Evolutionary conservation across 805 yeast genomes (phyloP).

Genomic region (Helenozyma rhizophorensis): DNA sequence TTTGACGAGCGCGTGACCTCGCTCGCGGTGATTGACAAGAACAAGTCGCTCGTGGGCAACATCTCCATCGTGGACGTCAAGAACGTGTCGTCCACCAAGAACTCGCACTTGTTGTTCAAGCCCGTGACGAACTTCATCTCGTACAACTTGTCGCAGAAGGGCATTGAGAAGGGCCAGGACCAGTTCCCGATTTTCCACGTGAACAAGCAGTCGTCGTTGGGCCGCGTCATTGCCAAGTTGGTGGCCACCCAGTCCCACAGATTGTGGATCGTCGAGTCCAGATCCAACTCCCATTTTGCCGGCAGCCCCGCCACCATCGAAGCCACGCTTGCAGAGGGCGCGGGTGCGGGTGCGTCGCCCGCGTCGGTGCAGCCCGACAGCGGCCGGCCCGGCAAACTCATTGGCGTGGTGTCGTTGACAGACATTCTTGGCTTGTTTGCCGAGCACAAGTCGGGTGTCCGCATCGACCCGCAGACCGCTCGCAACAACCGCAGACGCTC

Average conservation of each 20-base stretch:
- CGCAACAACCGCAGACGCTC: slow-evolving; percentile 83
- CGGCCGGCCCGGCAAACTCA: slow-evolving; percentile 71
- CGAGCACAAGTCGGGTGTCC: slow-evolving; percentile 58
- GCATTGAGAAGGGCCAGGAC: slow-evolving; percentile 91
- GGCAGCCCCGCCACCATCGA: slow-evolving; percentile 11
- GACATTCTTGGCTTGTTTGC: slow-evolving; percentile 84
- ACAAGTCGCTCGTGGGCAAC: slow-evolving; percentile 76
- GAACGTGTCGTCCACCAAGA: slow-evolving; percentile 81
- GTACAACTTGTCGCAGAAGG: slow-evolving; percentile 80
- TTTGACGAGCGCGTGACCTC: slow-evolving; percentile 80
- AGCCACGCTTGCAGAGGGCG: slow-evolving; percentile 8
- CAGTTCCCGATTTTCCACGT: slow-evolving; percentile 96
- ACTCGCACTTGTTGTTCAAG: slow-evolving; percentile 75
- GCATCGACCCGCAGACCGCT: slow-evolving; percentile 80
- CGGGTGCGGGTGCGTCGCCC: neutral
- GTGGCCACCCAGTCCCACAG: slow-evolving; percentile 95
- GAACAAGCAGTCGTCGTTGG: slow-evolving; percentile 70
- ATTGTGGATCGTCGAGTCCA: slow-evolving; percentile 67
- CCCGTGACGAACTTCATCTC: slow-evolving; percentile 86
- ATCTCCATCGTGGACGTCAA: slow-evolving; percentile 93
- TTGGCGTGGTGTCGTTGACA: slow-evolving; percentile 90
- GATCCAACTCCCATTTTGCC: slow-evolving; percentile 7
- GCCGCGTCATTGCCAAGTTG: slow-evolving; percentile 86
- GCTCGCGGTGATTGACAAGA: slow-evolving; percentile 85
- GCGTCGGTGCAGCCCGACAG: slow-evolving; percentile 11